These are phyloP conservation scores for Mucor plumbeus DNA, from an alignment of 371 early-diverging fungal genomes.

Conservation along the genomic window DNA sequence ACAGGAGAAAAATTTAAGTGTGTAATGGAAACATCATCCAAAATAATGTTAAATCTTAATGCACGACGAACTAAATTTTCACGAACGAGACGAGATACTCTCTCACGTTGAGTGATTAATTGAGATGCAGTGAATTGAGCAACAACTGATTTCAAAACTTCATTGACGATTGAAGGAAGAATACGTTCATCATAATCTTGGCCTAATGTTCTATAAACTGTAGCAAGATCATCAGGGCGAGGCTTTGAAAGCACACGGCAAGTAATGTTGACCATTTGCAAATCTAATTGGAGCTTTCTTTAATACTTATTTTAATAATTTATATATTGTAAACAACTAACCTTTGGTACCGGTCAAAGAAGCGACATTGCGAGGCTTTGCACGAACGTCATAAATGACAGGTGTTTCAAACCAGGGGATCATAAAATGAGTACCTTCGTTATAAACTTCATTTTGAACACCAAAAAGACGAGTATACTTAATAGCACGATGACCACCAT, in stretches of 20 bases:
- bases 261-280: slow-evolving; percentile 99
- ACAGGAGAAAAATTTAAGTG: slow-evolving; percentile 96
- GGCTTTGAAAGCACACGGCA: slow-evolving; percentile 97
- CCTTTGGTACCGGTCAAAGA: slow-evolving; percentile 99
- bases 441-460: slow-evolving; percentile 82
- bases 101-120: slow-evolving; percentile 97
- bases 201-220: slow-evolving; percentile 91
- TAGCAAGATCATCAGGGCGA: slow-evolving; percentile 75
- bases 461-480: slow-evolving; percentile 96
- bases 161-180: slow-evolving; percentile 98
- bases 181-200: slow-evolving; percentile 97
- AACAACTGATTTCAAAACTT: slow-evolving; percentile 96
- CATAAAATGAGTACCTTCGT: slow-evolving; percentile 97
- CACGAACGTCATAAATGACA: slow-evolving; percentile 95
- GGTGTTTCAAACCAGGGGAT: slow-evolving; percentile 97
- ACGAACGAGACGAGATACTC: slow-evolving; percentile 86
- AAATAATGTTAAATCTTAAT: slow-evolving; percentile 85
- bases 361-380: slow-evolving; percentile 96
- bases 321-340: slow-evolving; percentile 30
- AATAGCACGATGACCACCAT: slow-evolving; percentile 98
- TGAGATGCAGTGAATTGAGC: slow-evolving; percentile 99
- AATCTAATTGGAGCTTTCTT: slow-evolving; percentile 61
- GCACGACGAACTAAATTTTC: slow-evolving; percentile 91
- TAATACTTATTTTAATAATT: not conserved
- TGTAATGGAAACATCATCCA: slow-evolving; percentile 98